Conservation (phyloP, 768 basidiomycete species). For the Boletus vinaceobasis region DNA sequence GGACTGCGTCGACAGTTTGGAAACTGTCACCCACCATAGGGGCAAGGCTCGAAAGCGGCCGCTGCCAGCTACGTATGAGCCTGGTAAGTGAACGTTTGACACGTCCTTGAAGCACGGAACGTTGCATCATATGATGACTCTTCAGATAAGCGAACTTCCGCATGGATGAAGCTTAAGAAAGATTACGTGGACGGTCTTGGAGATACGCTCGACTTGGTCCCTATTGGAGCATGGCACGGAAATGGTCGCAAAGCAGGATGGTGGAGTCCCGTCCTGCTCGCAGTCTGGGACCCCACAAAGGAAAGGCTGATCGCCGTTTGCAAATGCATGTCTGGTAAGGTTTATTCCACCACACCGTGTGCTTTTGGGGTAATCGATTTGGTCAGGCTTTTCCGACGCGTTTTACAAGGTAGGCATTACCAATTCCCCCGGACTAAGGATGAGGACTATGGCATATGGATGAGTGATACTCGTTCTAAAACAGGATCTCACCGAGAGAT, state of each 20-base stretch:
- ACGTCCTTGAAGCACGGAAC: neutral
- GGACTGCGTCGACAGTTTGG: slow-evolving; percentile 47
- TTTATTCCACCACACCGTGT: neutral
- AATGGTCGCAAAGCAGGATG: slow-evolving; percentile 85
- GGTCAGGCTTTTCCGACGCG: slow-evolving; percentile 73
- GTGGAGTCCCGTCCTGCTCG: slow-evolving; percentile 90
- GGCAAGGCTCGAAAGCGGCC: slow-evolving; percentile 54
- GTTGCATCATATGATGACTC: neutral
- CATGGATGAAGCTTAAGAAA: slow-evolving; percentile 92
- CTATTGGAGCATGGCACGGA: slow-evolving; percentile 85
- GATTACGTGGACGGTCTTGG: slow-evolving; percentile 82
- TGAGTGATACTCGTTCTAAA: slow-evolving; percentile 14
- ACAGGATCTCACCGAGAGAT: slow-evolving; percentile 63
- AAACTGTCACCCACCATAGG: slow-evolving; percentile 33
- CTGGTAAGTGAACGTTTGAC: slow-evolving; percentile 38
- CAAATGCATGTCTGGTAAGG: slow-evolving; percentile 84
- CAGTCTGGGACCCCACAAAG: slow-evolving; percentile 61
- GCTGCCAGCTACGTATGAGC: slow-evolving; percentile 83
- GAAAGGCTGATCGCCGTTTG: slow-evolving; percentile 73
- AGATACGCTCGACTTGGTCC: slow-evolving; percentile 71
- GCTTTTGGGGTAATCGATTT: slow-evolving; percentile 1
- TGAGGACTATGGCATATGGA: neutral
- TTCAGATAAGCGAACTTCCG: slow-evolving; percentile 74
- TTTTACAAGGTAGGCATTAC: slow-evolving; percentile 62
- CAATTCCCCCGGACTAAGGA: neutral